These are phyloP conservation scores for Fusarium sp. DNA, from an alignment of 2,329 filamentous ascomycete species.

Conservation along the genomic window DNA sequence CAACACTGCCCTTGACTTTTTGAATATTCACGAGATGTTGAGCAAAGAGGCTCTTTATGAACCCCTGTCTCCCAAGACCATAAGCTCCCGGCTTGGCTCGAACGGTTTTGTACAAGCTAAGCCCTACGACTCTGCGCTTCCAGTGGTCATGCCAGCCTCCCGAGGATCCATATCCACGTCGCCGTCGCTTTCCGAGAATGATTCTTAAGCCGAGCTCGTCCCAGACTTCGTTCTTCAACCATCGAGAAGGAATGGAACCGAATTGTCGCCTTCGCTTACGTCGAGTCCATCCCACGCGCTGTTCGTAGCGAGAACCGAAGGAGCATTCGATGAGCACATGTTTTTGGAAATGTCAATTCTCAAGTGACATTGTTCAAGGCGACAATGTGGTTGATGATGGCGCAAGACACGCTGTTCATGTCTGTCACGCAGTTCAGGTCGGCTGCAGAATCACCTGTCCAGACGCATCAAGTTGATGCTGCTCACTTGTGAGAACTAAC, in stretches of 20 bases:
- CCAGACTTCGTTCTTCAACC: neutral
- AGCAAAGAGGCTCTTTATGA: neutral
- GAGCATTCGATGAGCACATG: neutral
- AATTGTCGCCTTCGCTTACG: neutral
- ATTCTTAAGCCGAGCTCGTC: neutral
- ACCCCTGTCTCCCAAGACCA: neutral
- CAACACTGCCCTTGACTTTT: constrained; percentile 14
- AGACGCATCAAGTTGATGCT: neutral
- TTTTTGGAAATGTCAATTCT: neutral
- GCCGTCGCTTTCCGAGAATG: neutral
- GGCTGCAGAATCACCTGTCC: neutral
- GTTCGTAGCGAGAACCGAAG: neutral
- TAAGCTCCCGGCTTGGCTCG: neutral
- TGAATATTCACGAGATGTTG: neutral
- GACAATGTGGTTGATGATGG: neutral
- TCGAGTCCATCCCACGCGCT: neutral
- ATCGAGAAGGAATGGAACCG: neutral
- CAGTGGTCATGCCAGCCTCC: neutral
- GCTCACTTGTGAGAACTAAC: neutral
- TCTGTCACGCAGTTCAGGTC: neutral
- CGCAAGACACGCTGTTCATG: neutral
- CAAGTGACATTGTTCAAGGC: neutral
- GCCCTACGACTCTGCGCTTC: neutral
- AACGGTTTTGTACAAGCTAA: neutral
- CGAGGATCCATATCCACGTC: neutral